These are phyloP conservation scores for Colletotrichum sp. DNA, from an alignment of 2,329 filamentous ascomycete species.

Conservation along the genomic window DNA sequence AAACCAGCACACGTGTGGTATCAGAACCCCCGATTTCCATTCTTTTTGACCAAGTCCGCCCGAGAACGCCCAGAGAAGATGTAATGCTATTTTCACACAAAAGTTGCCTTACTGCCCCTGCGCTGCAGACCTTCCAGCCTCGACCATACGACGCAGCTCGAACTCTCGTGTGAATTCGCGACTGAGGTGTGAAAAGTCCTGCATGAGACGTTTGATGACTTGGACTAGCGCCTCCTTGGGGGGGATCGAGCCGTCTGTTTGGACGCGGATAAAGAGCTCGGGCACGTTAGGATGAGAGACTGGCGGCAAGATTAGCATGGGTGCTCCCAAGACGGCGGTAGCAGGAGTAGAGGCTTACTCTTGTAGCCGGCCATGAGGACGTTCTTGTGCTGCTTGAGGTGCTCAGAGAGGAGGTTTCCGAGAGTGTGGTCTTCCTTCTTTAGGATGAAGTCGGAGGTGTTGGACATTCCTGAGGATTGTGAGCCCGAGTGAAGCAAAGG, in stretches of 20 bases:
- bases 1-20: slow-evolving; percentile 6
- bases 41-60: slow-evolving; percentile 17
- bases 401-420: slow-evolving; percentile 85
- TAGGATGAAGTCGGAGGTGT: slow-evolving; percentile 93
- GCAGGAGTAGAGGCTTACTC: slow-evolving; percentile 50
- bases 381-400: slow-evolving; percentile 83
- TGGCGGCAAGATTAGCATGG: slow-evolving; percentile 20
- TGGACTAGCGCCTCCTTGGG: slow-evolving; percentile 88
- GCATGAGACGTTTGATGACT: slow-evolving; percentile 82
- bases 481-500: neutral
- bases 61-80: slow-evolving; percentile 27
- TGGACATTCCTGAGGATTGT: slow-evolving; percentile 75
- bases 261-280: slow-evolving; percentile 75
- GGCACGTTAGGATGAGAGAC: slow-evolving; percentile 67
- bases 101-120: slow-evolving; percentile 35
- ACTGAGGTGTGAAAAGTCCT: slow-evolving; percentile 78
- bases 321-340: neutral
- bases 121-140: slow-evolving; percentile 56
- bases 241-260: slow-evolving; percentile 87
- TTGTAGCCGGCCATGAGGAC: slow-evolving; percentile 95
- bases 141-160: slow-evolving; percentile 85
- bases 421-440: slow-evolving; percentile 98
- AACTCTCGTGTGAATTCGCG: slow-evolving; percentile 93
- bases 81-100: neutral
- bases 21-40: slow-evolving; percentile 5